phyloP scores from a whole-genome alignment of 768 basidiomycete genomes.

The Lactarius quietus region DNA sequence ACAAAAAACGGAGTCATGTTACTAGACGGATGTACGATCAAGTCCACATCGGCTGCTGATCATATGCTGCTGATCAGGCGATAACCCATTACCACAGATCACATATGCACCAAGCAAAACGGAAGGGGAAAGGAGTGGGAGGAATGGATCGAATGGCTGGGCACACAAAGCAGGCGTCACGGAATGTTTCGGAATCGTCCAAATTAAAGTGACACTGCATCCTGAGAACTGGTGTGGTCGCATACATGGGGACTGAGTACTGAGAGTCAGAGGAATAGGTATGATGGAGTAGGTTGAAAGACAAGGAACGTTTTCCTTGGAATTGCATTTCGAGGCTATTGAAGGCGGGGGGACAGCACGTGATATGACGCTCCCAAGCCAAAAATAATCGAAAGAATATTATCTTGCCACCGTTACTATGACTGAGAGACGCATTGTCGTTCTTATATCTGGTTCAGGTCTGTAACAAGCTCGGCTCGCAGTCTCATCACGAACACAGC shows the following conservation, averaged over 20 bases:
- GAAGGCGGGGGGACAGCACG: neutral
- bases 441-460: slow-evolving; percentile 70
- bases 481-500: neutral
- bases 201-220: neutral
- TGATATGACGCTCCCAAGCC: slow-evolving; percentile 5
- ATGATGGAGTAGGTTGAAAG: slow-evolving; percentile 9
- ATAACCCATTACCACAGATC: slow-evolving; percentile 7
- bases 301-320: neutral
- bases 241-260: neutral
- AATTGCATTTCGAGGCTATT: neutral
- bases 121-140: neutral
- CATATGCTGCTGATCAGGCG: neutral
- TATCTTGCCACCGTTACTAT: neutral
- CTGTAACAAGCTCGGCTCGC: slow-evolving; percentile 4
- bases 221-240: neutral
- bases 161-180: neutral
- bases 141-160: neutral
- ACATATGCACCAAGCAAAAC: neutral
- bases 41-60: neutral
- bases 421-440: slow-evolving; percentile 27
- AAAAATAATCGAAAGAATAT: neutral
- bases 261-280: too few relatives aligned
- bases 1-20: neutral
- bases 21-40: slow-evolving; percentile 1
- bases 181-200: neutral